Base-by-base conservation (phyloP, 2,329 filamentous ascomycete genomes). In the Colletotrichum costaricense region DNA sequence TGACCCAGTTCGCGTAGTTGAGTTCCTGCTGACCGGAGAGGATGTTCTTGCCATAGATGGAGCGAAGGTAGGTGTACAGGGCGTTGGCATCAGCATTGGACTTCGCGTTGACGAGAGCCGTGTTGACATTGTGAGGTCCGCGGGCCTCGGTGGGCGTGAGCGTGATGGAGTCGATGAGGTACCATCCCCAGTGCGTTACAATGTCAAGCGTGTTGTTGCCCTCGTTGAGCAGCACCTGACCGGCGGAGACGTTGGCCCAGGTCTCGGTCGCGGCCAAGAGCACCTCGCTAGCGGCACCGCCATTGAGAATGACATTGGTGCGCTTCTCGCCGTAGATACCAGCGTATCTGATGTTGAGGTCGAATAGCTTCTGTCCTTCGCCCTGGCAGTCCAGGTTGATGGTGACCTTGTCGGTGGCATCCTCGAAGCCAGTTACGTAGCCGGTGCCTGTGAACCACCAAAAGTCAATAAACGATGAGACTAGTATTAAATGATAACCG, bases 171-270 rank as follows among this genome's bases (percentile, higher is more conserved):
- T 88, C 86, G 65, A 86, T 83, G 26, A 87, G 81, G 75, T 84
- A 85, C 85, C 84, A 87, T 69, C 86, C 86, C 86, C 86, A 87
- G 78, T 87, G 85, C 78, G 77, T 85, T 66, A 84, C 81, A 57
- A 87, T 82, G 52, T 85, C 80, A 63, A 87, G 83, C 0, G 82
- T 86, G 78, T 87, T 87, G 56, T 75, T 69, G 19, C 85, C 86
- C 9, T 79, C 79, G 60, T 83, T 81, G 46, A 87, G 78, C 2
- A 88, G 79, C 1, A 87, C 80, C 73, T 87, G 85, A 16, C 86
- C 86, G 19, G 80, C 86, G 0, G 82, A 70, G 14, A 83, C 81
- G 38, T 81, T 81, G 11, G 80, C 80, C 80, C 82, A 88, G 2
- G 76, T 73, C 3, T 78, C 80, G 9, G 81, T 82, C 11, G 82